Conservation (phyloP, 2,329 filamentous ascomycete species). For the Paraphoma chrysanthemicola region DNA sequence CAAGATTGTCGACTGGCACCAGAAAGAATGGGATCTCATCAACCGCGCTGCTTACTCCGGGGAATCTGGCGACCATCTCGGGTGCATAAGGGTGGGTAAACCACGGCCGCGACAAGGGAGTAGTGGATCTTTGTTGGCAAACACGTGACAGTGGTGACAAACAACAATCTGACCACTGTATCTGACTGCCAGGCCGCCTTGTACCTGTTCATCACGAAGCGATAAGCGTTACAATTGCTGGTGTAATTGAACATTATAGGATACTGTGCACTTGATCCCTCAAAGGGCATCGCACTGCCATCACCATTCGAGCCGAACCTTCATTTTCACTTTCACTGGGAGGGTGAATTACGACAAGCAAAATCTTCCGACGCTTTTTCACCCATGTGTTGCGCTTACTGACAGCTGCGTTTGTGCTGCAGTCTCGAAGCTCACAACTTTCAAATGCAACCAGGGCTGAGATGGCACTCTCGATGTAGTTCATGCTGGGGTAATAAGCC, state of each 20-base stretch:
- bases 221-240: not conserved
- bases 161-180: not conserved
- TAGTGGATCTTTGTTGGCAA: not conserved
- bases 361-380: no score
- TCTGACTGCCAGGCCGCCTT: not conserved
- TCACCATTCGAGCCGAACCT: no score
- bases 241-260: no score
- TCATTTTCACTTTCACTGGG: no score
- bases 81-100: not conserved
- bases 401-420: no score
- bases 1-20: conserved; percentile 51
- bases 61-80: not conserved
- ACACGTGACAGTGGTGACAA: not conserved
- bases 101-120: no score
- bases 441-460: not conserved
- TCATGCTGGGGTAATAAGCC: not conserved
- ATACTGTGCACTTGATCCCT: no score
- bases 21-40: conserved; percentile 49
- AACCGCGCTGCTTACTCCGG: conserved; percentile 50
- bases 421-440: not conserved
- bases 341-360: no score
- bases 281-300: no score
- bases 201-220: not conserved
- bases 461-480: not conserved
- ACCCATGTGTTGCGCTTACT: no score